Percentiles rank a stretch among this genome's conserved stretches.
Evolutionary conservation across 108 stramenopile species (phyloP).

Genomic region (Heterococcus sp.): DNA sequence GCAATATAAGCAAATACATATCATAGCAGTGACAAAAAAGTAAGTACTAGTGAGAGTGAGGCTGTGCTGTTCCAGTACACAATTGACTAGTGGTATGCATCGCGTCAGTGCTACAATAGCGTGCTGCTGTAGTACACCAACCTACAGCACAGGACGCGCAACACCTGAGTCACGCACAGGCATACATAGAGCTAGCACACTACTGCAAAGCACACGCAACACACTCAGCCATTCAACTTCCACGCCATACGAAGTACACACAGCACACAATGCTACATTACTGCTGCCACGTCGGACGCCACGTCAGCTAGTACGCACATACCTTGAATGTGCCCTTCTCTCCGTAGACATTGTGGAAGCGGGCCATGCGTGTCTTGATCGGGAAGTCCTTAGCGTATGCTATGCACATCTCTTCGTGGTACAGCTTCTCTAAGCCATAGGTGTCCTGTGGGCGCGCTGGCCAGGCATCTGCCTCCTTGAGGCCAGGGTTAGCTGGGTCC

Average conservation of each 20-base stretch:
- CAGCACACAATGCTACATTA: neutral
- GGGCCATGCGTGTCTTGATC: constrained; percentile 76
- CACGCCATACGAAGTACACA: neutral
- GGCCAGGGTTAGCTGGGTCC: constrained; percentile 89
- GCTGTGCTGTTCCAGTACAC: too few species aligned
- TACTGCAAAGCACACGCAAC: neutral
- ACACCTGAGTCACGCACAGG: too few species aligned
- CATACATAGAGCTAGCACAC: neutral
- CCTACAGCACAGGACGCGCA: too few species aligned
- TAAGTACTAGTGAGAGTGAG: too few species aligned
- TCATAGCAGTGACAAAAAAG: too few species aligned
- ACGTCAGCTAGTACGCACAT: neutral
- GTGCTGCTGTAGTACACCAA: too few species aligned
- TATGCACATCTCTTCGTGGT: constrained; percentile 97
- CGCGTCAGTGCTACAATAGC: too few species aligned
- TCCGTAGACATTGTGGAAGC: constrained; percentile 96
- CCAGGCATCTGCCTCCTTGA: constrained; percentile 94
- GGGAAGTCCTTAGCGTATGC: constrained; percentile 93
- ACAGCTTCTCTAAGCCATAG: constrained; percentile 98
- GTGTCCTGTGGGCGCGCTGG: constrained; percentile 99
- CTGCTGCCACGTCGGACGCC: neutral
- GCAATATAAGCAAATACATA: too few species aligned
- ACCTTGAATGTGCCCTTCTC: constrained; percentile 93
- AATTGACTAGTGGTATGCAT: too few species aligned
- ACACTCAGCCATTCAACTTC: neutral